Conservation (phyloP, 2,329 filamentous ascomycete species). For the Claviceps sorghi region DNA sequence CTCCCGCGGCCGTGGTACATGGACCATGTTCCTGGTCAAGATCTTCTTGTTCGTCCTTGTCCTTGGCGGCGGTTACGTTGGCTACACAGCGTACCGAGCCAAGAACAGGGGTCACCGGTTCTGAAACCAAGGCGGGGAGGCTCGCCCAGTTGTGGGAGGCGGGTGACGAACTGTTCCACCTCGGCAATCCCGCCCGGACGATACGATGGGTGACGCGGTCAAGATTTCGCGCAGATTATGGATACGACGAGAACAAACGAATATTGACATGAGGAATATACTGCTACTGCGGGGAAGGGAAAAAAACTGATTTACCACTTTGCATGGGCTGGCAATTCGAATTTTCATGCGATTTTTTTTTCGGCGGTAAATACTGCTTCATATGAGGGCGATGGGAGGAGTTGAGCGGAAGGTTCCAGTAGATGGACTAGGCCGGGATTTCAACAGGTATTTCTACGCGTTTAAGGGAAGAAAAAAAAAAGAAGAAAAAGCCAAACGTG, state of each 20-base stretch:
- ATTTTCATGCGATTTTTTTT: neutral
- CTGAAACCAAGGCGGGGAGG: conserved; percentile 16
- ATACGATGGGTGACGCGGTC: neutral
- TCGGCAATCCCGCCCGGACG: too few relatives aligned
- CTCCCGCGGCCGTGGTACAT: conserved; percentile 34
- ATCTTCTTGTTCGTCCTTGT: conserved; percentile 59
- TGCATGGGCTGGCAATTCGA: conserved; percentile 4
- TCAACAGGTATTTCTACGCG: neutral
- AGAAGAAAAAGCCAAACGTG: neutral
- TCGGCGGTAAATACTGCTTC: neutral
- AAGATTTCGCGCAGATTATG: neutral
- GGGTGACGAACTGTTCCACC: neutral
- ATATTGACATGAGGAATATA: neutral
- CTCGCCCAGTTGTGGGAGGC: neutral
- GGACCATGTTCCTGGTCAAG: conserved; percentile 61
- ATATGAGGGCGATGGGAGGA: neutral
- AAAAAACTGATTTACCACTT: conserved; percentile 1
- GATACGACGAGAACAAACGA: neutral
- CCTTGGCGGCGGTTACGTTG: conserved; percentile 63
- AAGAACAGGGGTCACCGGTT: conserved; percentile 47
- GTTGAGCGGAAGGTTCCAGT: neutral
- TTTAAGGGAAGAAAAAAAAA: neutral
- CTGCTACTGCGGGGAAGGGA: neutral
- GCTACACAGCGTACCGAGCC: conserved; percentile 69
- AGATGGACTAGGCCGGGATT: neutral